Conservation (phyloP, 2,329 filamentous ascomycete genomes). For the Colletotrichum musicola region DNA sequence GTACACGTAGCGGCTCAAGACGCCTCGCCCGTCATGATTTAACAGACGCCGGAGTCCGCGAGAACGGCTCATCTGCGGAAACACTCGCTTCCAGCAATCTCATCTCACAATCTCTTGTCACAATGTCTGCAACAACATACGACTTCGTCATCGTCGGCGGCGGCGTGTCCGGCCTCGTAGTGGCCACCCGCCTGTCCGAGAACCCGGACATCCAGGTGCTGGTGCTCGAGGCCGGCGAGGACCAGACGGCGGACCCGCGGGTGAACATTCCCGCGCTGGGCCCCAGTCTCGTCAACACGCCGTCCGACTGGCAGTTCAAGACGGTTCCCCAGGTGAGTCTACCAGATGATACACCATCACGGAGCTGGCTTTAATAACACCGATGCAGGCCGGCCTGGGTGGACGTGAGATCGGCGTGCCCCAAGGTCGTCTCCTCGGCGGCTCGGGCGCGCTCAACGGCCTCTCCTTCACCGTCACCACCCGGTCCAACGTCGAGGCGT, state of each 20-base stretch:
- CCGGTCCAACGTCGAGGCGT: slow-evolving; percentile 43
- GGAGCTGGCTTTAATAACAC: background rate
- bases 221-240: slow-evolving; percentile 47
- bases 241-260: slow-evolving; percentile 43
- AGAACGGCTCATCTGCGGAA: background rate
- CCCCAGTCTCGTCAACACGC: slow-evolving; percentile 42
- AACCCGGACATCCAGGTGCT: slow-evolving; percentile 41
- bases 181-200: slow-evolving; percentile 40
- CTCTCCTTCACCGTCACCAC: slow-evolving; percentile 43
- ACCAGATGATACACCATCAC: no score
- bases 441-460: slow-evolving; percentile 47
- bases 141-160: slow-evolving; percentile 39
- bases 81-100: background rate
- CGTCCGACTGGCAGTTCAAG: slow-evolving; percentile 45
- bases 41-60: slow-evolving; percentile 23
- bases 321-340: slow-evolving; percentile 43
- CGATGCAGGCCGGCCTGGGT: slow-evolving; percentile 32
- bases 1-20: slow-evolving; percentile 8
- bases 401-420: slow-evolving; percentile 40
- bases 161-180: slow-evolving; percentile 37
- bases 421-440: slow-evolving; percentile 43
- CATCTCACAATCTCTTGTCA: background rate
- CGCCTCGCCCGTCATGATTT: slow-evolving; percentile 22
- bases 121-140: slow-evolving; percentile 42
- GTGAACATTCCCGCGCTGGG: slow-evolving; percentile 45